Base-by-base conservation (phyloP, 495 filamentous ascomycete genomes). In the Lophium mytilinum region DNA sequence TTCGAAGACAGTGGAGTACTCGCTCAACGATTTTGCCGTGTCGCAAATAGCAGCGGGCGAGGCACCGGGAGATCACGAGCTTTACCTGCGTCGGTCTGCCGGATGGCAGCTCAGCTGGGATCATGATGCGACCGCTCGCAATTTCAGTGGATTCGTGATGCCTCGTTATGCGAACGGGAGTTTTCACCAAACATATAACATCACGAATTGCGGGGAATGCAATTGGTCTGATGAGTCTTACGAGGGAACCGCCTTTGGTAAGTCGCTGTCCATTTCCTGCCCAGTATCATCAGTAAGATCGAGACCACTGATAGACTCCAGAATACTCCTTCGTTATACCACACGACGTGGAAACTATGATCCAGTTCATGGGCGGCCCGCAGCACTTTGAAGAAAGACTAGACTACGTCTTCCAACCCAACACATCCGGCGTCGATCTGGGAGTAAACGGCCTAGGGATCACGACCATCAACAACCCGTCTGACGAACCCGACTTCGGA, bases 261-360 rank as follows among this genome's bases (percentile, higher is more conserved):
- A 63, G 58, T 47, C 82, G 74, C 80, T 81, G 35, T 87, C 88
- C 67, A 80, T 79, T 0, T 84, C 84, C 71, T 12, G 36, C 7
- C 52, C 15, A 78, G 76, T 52, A 77, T 77, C 42, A 78, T 9
- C 8, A 5, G n/a, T 33, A 17, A 45, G 17, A 24, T 39, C 52
- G 24, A 53, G 34, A 37, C 53, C 54, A 1, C 37, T 53, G 37
- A 39, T 8, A 8, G 37, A 8, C n/a, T 39, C 37, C 30, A 53
- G 67, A 71, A 41, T 70, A 70, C 55, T 68, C 62, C 14, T 72
- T 66, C 46, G 62, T 61, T 0, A 55, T 65, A 10, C 70, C 66
- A 1, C 67, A 70, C 52, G 68, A 72, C 40, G 64, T 69, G 45
- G 45, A 68, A 43, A 61, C 50, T 10, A 60, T 72, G 41, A 72